A percentile compares a stretch with the other conserved stretches of the same genome.
Evolutionary conservation across 1,139 yeast species (phyloP).

Genomic region (Yamadazyma sp.): DNA sequence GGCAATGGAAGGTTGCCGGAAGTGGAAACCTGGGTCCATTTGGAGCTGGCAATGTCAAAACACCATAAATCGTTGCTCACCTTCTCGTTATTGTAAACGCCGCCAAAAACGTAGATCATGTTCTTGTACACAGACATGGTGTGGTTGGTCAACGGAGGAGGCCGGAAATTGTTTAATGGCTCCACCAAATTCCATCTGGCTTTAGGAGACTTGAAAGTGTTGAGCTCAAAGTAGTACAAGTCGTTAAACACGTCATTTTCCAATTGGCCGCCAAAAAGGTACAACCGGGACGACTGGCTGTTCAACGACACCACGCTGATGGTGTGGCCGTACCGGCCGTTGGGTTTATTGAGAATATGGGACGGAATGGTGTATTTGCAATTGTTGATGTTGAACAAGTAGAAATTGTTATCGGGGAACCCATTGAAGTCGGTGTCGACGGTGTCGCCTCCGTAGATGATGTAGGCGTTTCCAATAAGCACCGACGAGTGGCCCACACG

Average conservation of each 20-base stretch:
- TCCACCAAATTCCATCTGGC: constrained; percentile 81
- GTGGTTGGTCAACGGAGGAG: constrained; percentile 94
- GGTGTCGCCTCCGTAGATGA: constrained; percentile 96
- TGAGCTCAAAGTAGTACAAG: constrained; percentile 80
- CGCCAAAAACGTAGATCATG: constrained; percentile 83
- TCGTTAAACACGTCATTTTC: constrained; percentile 88
- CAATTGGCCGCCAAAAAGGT: constrained; percentile 92
- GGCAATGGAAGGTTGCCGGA: constrained; percentile 76
- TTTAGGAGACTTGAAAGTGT: constrained; percentile 79
- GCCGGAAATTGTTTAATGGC: constrained; percentile 54
- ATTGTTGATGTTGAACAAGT: constrained; percentile 86
- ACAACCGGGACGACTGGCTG: constrained; percentile 69
- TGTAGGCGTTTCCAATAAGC: constrained; percentile 91
- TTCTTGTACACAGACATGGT: constrained; percentile 80
- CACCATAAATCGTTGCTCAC: constrained; percentile 80
- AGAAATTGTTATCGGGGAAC: constrained; percentile 82
- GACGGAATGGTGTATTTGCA: constrained; percentile 87
- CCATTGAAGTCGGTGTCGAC: constrained; percentile 79
- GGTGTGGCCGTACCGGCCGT: constrained; percentile 94
- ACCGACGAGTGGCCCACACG: constrained; percentile 96
- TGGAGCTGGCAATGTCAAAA: constrained; percentile 66
- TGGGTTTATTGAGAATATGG: constrained; percentile 80
- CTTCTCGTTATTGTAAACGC: constrained; percentile 80
- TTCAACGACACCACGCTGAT: constrained; percentile 60
- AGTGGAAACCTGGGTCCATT: constrained; percentile 60